phyloP scores from a whole-genome alignment of 441 rosid genomes.

The Kokia cookei region DNA sequence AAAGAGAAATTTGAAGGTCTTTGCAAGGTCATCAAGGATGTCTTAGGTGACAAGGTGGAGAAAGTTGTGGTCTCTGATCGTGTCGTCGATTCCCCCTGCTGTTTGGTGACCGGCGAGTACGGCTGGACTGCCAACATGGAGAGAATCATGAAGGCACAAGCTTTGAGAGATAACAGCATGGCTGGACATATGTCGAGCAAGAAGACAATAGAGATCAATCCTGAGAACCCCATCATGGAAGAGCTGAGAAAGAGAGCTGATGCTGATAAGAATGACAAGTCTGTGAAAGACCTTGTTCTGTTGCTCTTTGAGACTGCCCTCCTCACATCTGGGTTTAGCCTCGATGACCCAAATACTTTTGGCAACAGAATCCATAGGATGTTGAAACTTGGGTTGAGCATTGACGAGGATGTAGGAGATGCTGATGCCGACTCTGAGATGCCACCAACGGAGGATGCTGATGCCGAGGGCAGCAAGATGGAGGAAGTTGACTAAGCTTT shows the following conservation, averaged over 20 bases:
- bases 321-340: slow-evolving; percentile 66
- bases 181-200: slow-evolving; percentile 59
- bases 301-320: slow-evolving; percentile 57
- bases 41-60: slow-evolving; percentile 59
- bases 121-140: slow-evolving; percentile 76
- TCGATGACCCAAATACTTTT: slow-evolving; percentile 66
- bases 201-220: slow-evolving; percentile 71
- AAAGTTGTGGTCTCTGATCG: slow-evolving; percentile 63
- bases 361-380: slow-evolving; percentile 72
- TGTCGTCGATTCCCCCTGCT: slow-evolving; percentile 66
- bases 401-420: slow-evolving; percentile 48
- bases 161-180: slow-evolving; percentile 61
- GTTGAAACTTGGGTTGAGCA: slow-evolving; percentile 62
- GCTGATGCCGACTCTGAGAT: slow-evolving; percentile 41
- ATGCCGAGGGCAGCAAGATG: slow-evolving; percentile 73
- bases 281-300: slow-evolving; percentile 60
- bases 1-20: slow-evolving; percentile 63
- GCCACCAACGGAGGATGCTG: slow-evolving; percentile 52
- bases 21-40: slow-evolving; percentile 71
- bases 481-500: slow-evolving; percentile 60
- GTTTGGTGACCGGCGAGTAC: slow-evolving; percentile 57
- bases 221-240: slow-evolving; percentile 55
- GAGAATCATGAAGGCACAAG: slow-evolving; percentile 75
- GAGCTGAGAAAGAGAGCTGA: slow-evolving; percentile 72
- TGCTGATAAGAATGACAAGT: slow-evolving; percentile 54